Evolutionary conservation across 352 stramenopile genomes (phyloP).

Genomic region (Globisporangium megalacanthum): DNA sequence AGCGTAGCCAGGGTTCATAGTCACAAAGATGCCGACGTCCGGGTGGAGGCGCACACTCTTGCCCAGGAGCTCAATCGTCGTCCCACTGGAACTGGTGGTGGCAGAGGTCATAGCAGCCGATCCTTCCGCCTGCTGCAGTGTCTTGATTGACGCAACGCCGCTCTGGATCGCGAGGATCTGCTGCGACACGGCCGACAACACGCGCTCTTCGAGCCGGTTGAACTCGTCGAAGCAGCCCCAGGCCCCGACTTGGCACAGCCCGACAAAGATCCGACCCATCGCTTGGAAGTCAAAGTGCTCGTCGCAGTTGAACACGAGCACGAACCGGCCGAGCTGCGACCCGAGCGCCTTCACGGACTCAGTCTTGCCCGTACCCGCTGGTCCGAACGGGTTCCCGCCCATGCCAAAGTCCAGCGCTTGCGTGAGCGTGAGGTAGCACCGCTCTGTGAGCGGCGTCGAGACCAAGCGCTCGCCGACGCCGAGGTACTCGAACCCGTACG

Average conservation of each 20-base stretch:
- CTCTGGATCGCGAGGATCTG: slow-evolving; percentile 99
- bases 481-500: slow-evolving; percentile 99
- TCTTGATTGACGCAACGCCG: slow-evolving; percentile 89
- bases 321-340: slow-evolving; percentile 97
- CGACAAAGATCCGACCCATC: slow-evolving; percentile 99
- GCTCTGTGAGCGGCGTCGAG: slow-evolving; percentile 99
- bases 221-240: slow-evolving; percentile 99
- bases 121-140: slow-evolving; percentile 32
- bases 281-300: slow-evolving; percentile 99
- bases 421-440: slow-evolving; percentile 99
- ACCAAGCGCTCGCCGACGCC: slow-evolving; percentile 99
- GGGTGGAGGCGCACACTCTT: slow-evolving; percentile 94
- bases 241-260: slow-evolving; percentile 98
- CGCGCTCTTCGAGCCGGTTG: slow-evolving; percentile 99
- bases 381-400: slow-evolving; percentile 98
- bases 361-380: slow-evolving; percentile 99
- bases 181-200: slow-evolving; percentile 99
- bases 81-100: slow-evolving; percentile 15
- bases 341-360: slow-evolving; percentile 99
- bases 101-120: slow-evolving; percentile 14
- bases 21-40: slow-evolving; percentile 99
- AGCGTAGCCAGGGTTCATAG: slow-evolving; percentile 99
- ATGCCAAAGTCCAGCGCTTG: slow-evolving; percentile 99
- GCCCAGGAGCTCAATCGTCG: slow-evolving; percentile 94
- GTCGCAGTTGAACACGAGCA: slow-evolving; percentile 99